Base-by-base conservation (phyloP, 768 basidiomycete genomes). In the Lentinula sp. region DNA sequence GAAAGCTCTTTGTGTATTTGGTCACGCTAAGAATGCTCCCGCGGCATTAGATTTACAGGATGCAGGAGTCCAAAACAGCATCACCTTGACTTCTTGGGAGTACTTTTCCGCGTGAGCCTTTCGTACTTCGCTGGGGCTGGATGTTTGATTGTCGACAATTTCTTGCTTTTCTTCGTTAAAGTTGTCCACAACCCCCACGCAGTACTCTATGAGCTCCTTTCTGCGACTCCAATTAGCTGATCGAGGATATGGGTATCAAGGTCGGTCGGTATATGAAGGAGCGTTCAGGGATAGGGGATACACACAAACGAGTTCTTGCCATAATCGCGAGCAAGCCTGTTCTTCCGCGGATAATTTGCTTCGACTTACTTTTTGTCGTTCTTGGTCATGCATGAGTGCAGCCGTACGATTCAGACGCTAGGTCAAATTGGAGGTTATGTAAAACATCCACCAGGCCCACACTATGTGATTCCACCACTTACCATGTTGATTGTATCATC, bases 251-350 rank as follows among this genome's bases (percentile, higher is more conserved):
- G 23, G 39, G 33, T 18, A 60, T 59, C 57, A 46, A 54, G 42
- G 18, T 50, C 61, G 42, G 18, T 50, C 61, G 61, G 67, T 48
- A 46, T 67, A 42, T 56, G 62, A 59, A 69, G 61, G 63, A 62
- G 43, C 62, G 41, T 61, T 50, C 57, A 51, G 62, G 58, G 56
- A 62, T 45, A 65, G 59, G 65, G 53, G 57, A 55, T 50, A 52
- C 61, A 35, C 68, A 91, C 91, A 87, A 61, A 90, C 81, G 63
- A 94, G 77, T 67, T 93, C 87, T 66, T 80, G 79, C 91, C 92
- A 93, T 43, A 93, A 72, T 64, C 85, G 80, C 9, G 81, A 79
- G 71, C 91, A 94, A 54, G 90, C 85, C 69, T 86, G 83, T 58
- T 90, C 88, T 68, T 91, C 86, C 50, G 86, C 72, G 60, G 75